phyloP scores from a whole-genome alignment of 2,329 filamentous ascomycete species.

The Clonostachys rhizophaga region DNA sequence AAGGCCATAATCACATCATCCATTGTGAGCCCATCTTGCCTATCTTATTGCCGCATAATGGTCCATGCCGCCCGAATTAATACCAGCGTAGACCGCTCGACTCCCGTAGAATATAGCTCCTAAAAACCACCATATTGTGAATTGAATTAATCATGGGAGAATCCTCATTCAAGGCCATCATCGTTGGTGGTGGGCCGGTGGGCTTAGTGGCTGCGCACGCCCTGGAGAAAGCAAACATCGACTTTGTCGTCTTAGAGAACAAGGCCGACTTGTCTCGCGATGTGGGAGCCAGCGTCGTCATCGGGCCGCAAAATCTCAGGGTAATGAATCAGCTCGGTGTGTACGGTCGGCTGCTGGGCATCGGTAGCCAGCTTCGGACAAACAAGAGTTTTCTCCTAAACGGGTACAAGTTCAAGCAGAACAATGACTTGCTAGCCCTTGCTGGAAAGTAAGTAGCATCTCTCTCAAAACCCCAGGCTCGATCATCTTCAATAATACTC shows the following conservation, averaged over 20 bases:
- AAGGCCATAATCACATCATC: too few relatives aligned
- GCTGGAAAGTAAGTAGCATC: neutral
- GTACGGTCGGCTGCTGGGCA: neutral
- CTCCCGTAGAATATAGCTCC: too few relatives aligned
- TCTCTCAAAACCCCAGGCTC: neutral
- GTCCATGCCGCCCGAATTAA: too few relatives aligned
- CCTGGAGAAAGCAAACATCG: constrained; percentile 18
- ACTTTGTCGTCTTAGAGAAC: constrained; percentile 19
- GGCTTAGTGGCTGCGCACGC: constrained; percentile 20
- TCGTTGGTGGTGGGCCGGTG: constrained; percentile 20
- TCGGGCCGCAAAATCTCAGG: neutral
- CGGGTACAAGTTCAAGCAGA: too few relatives aligned
- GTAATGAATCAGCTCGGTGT: neutral
- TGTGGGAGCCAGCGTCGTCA: constrained; percentile 7
- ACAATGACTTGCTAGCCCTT: too few relatives aligned
- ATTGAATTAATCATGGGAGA: too few relatives aligned
- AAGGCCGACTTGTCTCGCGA: constrained; percentile 10
- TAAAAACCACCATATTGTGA: too few relatives aligned
- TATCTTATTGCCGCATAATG: too few relatives aligned
- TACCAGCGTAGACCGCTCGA: too few relatives aligned
- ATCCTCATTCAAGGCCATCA: constrained; percentile 11
- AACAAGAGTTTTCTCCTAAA: neutral
- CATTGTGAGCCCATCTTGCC: too few relatives aligned
- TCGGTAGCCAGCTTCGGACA: neutral
- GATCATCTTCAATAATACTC: neutral